These are phyloP conservation scores for Boletus sp. DNA, from an alignment of 1,284 basidiomycete species.

Conservation along the genomic window DNA sequence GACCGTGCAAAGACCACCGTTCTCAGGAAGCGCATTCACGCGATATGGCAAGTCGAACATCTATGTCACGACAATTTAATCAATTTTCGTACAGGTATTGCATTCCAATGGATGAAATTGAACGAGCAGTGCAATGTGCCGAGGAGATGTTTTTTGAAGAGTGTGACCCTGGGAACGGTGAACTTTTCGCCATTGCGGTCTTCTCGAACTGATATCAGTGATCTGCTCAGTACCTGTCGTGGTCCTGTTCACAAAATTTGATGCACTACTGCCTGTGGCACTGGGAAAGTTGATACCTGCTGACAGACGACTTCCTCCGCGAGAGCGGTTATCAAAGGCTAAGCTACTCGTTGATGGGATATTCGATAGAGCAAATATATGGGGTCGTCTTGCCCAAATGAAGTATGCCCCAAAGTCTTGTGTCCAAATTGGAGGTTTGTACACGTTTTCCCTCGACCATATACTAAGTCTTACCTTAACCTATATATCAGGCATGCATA, in stretches of 20 bases:
- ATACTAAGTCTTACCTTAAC: background rate
- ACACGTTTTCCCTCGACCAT: background rate
- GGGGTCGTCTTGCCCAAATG: background rate
- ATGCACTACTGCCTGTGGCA: background rate
- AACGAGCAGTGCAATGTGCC: background rate
- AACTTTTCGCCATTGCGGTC: background rate
- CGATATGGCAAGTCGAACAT: background rate
- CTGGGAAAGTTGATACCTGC: background rate
- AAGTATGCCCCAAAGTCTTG: background rate
- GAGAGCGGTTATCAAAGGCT: background rate
- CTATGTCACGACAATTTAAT: background rate
- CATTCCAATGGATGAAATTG: conserved; percentile 1
- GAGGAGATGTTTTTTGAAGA: background rate
- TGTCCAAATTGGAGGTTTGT: background rate
- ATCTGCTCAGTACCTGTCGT: background rate
- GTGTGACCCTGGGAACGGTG: background rate
- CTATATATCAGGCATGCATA: conserved; percentile 2
- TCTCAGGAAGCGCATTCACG: conserved; percentile 1
- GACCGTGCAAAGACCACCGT: background rate
- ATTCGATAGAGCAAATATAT: conserved; percentile 1
- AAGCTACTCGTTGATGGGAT: background rate
- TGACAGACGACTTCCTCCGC: background rate
- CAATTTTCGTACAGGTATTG: background rate
- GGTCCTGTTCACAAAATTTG: conserved; percentile 1
- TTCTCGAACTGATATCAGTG: background rate